Conservation (phyloP, 2,329 filamentous ascomycete genomes). For the Sarocladium oryzae region DNA sequence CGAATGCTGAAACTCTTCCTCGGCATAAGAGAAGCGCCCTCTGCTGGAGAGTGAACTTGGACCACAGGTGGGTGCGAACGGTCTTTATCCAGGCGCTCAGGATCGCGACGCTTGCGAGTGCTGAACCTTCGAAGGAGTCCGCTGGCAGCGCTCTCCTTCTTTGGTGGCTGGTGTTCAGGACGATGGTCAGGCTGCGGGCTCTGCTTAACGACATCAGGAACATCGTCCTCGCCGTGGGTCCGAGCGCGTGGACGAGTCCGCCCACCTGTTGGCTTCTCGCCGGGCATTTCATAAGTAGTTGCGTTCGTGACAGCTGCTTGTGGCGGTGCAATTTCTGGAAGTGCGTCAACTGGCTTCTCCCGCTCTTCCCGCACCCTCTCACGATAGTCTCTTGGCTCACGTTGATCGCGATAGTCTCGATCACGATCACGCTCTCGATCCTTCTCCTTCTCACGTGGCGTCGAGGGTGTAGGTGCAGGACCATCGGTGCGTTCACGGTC, state of each 20-base stretch:
- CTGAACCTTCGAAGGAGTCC: conserved; percentile 85
- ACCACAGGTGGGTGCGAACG: conserved; percentile 66
- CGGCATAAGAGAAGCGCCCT: conserved; percentile 52
- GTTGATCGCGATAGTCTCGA: conserved; percentile 17
- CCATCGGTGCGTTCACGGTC: conserved; percentile 59
- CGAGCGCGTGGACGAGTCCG: conserved; percentile 77
- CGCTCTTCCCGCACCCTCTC: conserved; percentile 11
- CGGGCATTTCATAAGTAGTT: conserved; percentile 77
- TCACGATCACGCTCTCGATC: conserved; percentile 23
- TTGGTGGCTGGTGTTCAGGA: conserved; percentile 41
- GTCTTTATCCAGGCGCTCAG: conserved; percentile 54
- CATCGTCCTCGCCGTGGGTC: conserved; percentile 92
- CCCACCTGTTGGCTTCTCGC: conserved; percentile 79
- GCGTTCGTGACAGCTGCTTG: conserved; percentile 86
- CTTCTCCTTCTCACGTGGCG: conserved; percentile 31
- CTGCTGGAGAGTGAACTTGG: conserved; percentile 71
- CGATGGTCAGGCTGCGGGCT: conserved; percentile 46
- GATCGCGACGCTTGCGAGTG: conserved; percentile 64
- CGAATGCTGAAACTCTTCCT: conserved; percentile 87
- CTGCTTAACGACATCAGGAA: conserved; percentile 50
- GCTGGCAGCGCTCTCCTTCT: conserved; percentile 82
- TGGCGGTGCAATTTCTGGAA: conserved; percentile 74
- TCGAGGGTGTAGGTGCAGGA: conserved; percentile 33
- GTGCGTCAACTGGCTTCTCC: conserved; percentile 37
- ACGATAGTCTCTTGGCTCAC: conserved; percentile 10